Base-by-base conservation (phyloP, 345 rosid species). In the Erodium maritimum region DNA sequence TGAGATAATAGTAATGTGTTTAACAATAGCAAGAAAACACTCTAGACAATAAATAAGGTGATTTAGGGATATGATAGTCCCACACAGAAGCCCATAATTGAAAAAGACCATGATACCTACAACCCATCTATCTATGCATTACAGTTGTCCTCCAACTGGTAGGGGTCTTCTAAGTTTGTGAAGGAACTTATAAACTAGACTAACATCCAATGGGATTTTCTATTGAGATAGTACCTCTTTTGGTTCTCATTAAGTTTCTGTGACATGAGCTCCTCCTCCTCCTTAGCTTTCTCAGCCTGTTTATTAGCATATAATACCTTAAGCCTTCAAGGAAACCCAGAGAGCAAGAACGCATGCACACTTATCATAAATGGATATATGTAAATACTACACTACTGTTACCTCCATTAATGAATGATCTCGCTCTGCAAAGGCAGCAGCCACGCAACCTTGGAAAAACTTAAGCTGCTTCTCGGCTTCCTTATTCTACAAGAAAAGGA, bases 221-320 rank as follows among this genome's bases (percentile, higher is more conserved):
- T 56, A 60, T 52, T 55, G 42, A 53, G 25, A 19, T 7, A 57
- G 57, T 77, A 90, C 96, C 95, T 82, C 54, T 59, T 72, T 71
- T 85, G 78, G 54, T 74, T 70, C 61, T 82, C 90, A 50, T 68
- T 63, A 61, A 78, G 82, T 70, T 80, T 80, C 72, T 67, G 75
- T 54, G 81, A 75, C 83, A 86, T 76, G 45, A 74, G 57, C 76
- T 90, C 99, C 71, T 84, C 88, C 54, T 87, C 78, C 64, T 94
- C 99, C 74, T 73, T 87, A 51, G 99, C 96, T 76, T 94, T 94
- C 71, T 94, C 99, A 58, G 96, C 96, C 99, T 94, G 75, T 61
- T 19, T 23, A 54, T 54, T 16, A 12, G 48, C 14, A 29, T 29
- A 29, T 29, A 29, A 5, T 4, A 29, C 9, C 37, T 5, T 29